Percentiles rank a stretch among this genome's conserved stretches.
These are phyloP conservation scores for Oryza longistaminata DNA, from an alignment of 176 grass and related monocot species.

Conservation along the genomic window DNA sequence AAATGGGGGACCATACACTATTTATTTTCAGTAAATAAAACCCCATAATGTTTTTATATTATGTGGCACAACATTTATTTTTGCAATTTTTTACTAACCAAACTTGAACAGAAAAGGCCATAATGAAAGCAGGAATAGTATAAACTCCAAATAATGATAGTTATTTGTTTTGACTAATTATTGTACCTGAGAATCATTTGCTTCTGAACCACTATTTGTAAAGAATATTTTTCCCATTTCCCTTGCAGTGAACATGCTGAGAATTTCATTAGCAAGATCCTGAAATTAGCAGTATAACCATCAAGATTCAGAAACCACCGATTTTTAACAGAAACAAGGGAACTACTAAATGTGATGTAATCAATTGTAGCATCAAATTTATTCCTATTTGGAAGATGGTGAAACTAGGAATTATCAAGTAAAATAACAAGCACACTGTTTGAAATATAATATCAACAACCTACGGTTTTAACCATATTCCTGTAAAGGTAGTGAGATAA, in stretches of 20 bases:
- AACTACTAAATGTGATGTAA: neutral
- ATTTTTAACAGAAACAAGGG: neutral
- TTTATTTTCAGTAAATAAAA: conserved; percentile 24
- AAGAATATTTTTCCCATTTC: conserved; percentile 98
- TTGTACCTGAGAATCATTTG: conserved; percentile 90
- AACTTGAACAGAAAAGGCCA: neutral
- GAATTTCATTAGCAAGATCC: conserved; percentile 92
- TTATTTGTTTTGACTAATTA: neutral
- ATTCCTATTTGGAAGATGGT: conserved; percentile 2
- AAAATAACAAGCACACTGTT: neutral
- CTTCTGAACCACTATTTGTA: conserved; percentile 96
- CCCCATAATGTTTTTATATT: neutral
- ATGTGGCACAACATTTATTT: neutral
- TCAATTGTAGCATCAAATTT: neutral
- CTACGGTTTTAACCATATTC: neutral
- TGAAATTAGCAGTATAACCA: conserved; percentile 31
- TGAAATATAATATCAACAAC: conserved; percentile 1
- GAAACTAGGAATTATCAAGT: neutral
- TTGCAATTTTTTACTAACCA: neutral
- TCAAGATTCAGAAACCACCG: conserved; percentile 2
- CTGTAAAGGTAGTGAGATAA: neutral
- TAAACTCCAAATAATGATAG: conserved; percentile 2
- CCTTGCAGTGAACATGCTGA: conserved; percentile 71
- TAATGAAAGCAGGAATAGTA: neutral
- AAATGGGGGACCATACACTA: neutral